These are phyloP conservation scores for Hypsizygus ulmarius DNA, from an alignment of 1,284 basidiomycete genomes.

Conservation along the genomic window DNA sequence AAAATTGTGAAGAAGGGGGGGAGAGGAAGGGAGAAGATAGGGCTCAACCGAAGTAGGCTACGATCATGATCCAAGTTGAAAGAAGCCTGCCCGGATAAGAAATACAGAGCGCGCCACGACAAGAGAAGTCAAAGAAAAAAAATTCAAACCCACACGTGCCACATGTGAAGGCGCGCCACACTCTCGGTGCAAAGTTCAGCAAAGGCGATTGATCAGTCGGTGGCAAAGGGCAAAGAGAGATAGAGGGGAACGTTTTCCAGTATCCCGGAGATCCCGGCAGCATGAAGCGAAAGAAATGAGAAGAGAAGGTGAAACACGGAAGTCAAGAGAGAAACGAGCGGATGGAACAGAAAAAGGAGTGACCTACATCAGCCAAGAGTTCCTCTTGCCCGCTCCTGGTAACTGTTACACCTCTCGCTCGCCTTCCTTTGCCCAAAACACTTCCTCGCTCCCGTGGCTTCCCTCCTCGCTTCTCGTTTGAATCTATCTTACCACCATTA, in stretches of 20 bases:
- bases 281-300: no score
- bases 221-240: no score
- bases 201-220: background rate
- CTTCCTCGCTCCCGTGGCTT: conserved; percentile 38
- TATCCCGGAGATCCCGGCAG: no score
- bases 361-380: conserved; percentile 68
- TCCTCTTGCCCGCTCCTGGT: conserved; percentile 76
- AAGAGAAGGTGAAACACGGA: background rate
- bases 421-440: conserved; percentile 71
- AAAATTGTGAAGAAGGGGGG: background rate
- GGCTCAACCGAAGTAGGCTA: background rate
- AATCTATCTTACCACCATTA: no score
- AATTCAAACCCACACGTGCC: no score
- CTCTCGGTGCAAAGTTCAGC: background rate
- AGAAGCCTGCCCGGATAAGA: background rate
- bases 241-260: no score
- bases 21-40: background rate
- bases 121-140: no score
- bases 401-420: conserved; percentile 76
- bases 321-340: background rate
- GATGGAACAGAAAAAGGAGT: conserved; percentile 4
- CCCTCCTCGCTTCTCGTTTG: conserved; percentile 9
- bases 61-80: background rate
- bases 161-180: background rate
- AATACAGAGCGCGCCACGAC: background rate